Base-by-base conservation (phyloP, 2,329 filamentous ascomycete species). In the Ceratocystis lukuohia region DNA sequence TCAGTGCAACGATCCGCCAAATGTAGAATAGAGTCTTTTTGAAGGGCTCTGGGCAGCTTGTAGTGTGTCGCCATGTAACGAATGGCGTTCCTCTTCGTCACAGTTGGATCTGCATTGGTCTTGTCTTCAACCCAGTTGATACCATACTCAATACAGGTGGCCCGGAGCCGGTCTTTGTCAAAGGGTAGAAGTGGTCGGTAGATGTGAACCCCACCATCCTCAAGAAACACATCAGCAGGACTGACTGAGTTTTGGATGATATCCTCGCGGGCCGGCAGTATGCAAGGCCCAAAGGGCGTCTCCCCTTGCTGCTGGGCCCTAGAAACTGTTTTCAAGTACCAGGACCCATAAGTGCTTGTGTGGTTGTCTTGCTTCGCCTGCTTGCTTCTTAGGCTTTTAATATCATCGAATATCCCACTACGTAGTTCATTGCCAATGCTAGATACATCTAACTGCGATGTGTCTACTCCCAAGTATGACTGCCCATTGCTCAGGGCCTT, bases 1-100 rank as follows among this genome's bases (percentile, higher is more conserved):
- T 70, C 71, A 59, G 80, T 77, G 37, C 83, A 81, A 41, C 79
- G 79, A 17, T 77, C 72, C 0, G 87, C 79, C 63, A 95, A 76
- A 0, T 76, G 75, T 1, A 93, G 75, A 4, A 96, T 79, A 0
- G 84, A 79, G 0, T 81, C 77, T 65, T 85, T 84, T 68, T 83
- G 83, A 1, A 97, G 76, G 0, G 91, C 90, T 8, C 74, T 74
- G 0, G 94, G 93, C 3, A 97, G 76, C 2, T 74, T 72, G 67
- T 86, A 62, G 7, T 3, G 80, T 75, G 30, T 78, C 76, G 22
- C 83, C 79, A 56, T 74, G 73, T 88, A 77, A 41, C 93, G 84
- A 46, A 96, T 79, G 0, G 93, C 86, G 72, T 99, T 99, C 46
- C 94, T 84, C 57, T 81, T 76, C 0, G 94, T 96, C 67, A 95